phyloP scores from a whole-genome alignment of 176 grass and related monocot species.

The Lolium rigidum region DNA sequence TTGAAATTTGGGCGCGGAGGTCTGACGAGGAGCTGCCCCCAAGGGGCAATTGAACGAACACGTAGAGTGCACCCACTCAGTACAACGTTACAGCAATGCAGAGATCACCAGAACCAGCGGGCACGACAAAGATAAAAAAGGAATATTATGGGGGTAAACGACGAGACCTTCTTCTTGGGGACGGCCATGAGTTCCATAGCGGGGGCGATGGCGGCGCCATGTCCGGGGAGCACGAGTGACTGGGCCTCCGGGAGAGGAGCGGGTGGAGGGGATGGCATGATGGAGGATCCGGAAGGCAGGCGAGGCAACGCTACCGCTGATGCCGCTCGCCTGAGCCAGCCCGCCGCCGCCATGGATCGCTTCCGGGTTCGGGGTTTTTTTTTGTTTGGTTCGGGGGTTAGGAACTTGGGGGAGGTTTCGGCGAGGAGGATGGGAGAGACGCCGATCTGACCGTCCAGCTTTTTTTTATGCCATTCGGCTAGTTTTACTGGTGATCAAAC shows the following conservation, averaged over 20 bases:
- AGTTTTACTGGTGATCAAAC: too few species aligned
- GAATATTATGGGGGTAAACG: constrained; percentile 9
- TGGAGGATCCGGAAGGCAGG: constrained; percentile 17
- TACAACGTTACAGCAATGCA: neutral
- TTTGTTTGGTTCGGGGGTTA: too few species aligned
- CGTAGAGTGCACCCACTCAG: constrained; percentile 16
- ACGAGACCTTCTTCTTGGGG: constrained; percentile 76
- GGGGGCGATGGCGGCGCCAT: constrained; percentile 10
- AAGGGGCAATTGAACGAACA: constrained; percentile 45
- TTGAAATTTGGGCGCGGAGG: too few species aligned
- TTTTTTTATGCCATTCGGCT: too few species aligned
- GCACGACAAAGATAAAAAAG: neutral
- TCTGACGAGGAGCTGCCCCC: too few species aligned
- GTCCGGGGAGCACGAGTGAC: constrained; percentile 35
- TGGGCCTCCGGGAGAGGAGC: constrained; percentile 32
- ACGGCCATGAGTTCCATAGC: constrained; percentile 47
- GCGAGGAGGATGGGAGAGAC: too few species aligned
- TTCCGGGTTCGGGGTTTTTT: too few species aligned
- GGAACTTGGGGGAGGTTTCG: too few species aligned
- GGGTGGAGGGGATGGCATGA: neutral
- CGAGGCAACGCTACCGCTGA: constrained; percentile 44
- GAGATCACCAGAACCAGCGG: constrained; percentile 13
- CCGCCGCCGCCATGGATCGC: too few species aligned
- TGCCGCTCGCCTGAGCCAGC: constrained; percentile 51
- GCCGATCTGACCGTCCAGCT: too few species aligned